Conservation (phyloP, 768 basidiomycete genomes). For the Tephrocybe rancida region DNA sequence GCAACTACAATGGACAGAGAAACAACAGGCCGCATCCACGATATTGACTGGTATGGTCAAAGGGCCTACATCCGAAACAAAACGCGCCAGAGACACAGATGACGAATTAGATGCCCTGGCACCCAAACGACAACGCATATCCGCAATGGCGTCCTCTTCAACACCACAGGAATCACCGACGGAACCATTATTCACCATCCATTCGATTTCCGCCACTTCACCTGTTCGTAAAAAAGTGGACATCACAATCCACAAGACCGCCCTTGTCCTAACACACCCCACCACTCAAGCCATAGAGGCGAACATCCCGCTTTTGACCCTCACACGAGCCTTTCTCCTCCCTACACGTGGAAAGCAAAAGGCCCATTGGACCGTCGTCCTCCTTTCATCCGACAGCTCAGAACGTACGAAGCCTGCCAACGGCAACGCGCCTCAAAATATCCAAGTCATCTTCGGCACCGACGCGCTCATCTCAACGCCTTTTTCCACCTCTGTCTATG, state of each 20-base stretch:
- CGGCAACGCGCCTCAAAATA: slow-evolving; percentile 34
- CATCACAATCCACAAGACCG: slow-evolving; percentile 52
- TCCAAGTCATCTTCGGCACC: slow-evolving; percentile 71
- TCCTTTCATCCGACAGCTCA: slow-evolving; percentile 59
- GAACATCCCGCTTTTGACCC: slow-evolving; percentile 46
- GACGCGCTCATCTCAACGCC: slow-evolving; percentile 55
- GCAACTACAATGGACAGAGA: slow-evolving; percentile 38
- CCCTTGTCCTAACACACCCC: slow-evolving; percentile 56
- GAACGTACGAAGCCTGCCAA: slow-evolving; percentile 40
- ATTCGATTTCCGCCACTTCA: slow-evolving; percentile 68
- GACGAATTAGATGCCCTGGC: slow-evolving; percentile 21
- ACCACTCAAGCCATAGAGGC: slow-evolving; percentile 50
- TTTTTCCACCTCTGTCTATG: slow-evolving; percentile 44
- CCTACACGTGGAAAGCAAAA: slow-evolving; percentile 76
- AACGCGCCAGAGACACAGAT: slow-evolving; percentile 38
- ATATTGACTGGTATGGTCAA: slow-evolving; percentile 30
- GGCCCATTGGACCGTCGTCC: slow-evolving; percentile 71
- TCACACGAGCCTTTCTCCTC: slow-evolving; percentile 68
- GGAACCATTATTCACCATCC: slow-evolving; percentile 56
- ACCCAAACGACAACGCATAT: slow-evolving; percentile 36
- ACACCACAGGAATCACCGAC: slow-evolving; percentile 31
- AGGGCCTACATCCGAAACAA: slow-evolving; percentile 25
- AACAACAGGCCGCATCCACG: slow-evolving; percentile 32
- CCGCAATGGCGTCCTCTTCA: slow-evolving; percentile 18
- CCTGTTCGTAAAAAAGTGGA: slow-evolving; percentile 80